These are phyloP conservation scores for Peronospora tabacina DNA, from an alignment of 352 stramenopile species.

Conservation along the genomic window DNA sequence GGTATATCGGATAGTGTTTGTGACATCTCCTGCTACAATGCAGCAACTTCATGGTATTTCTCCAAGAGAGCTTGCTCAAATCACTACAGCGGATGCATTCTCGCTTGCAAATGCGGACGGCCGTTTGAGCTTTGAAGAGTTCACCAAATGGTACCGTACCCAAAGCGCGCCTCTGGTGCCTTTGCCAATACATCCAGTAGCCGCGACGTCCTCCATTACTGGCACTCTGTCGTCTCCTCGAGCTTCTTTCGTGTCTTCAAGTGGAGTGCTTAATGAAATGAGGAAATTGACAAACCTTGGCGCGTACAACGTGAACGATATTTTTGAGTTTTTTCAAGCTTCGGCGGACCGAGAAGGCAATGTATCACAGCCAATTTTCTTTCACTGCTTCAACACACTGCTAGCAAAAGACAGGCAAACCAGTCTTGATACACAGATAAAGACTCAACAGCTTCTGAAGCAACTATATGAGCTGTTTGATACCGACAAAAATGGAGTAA, in stretches of 20 bases:
- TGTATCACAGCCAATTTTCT: slow-evolving; percentile 61
- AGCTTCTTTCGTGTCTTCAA: slow-evolving; percentile 27
- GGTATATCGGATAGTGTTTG: slow-evolving; percentile 80
- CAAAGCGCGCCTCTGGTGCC: slow-evolving; percentile 16
- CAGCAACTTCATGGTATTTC: slow-evolving; percentile 45
- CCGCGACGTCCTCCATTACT: not conserved
- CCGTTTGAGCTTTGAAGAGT: slow-evolving; percentile 71
- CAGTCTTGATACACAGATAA: slow-evolving; percentile 33
- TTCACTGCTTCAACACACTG: slow-evolving; percentile 80
- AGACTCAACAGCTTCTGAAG: slow-evolving; percentile 45
- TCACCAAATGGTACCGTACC: slow-evolving; percentile 74
- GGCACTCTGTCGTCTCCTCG: slow-evolving; percentile 8
- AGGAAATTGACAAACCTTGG: slow-evolving; percentile 71
- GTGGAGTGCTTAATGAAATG: slow-evolving; percentile 58
- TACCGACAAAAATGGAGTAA: slow-evolving; percentile 59
- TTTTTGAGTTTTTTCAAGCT: slow-evolving; percentile 81
- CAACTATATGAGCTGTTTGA: slow-evolving; percentile 83
- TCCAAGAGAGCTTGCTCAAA: slow-evolving; percentile 55
- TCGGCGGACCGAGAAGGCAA: slow-evolving; percentile 55
- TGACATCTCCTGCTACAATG: slow-evolving; percentile 40
- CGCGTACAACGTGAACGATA: slow-evolving; percentile 79
- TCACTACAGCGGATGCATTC: slow-evolving; percentile 72
- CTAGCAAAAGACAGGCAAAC: slow-evolving; percentile 40
- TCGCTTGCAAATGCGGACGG: slow-evolving; percentile 50
- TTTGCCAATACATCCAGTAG: slow-evolving; percentile 14